Evolutionary conservation across 768 basidiomycete species (phyloP).

Genomic region (Kondoa malvinella): DNA sequence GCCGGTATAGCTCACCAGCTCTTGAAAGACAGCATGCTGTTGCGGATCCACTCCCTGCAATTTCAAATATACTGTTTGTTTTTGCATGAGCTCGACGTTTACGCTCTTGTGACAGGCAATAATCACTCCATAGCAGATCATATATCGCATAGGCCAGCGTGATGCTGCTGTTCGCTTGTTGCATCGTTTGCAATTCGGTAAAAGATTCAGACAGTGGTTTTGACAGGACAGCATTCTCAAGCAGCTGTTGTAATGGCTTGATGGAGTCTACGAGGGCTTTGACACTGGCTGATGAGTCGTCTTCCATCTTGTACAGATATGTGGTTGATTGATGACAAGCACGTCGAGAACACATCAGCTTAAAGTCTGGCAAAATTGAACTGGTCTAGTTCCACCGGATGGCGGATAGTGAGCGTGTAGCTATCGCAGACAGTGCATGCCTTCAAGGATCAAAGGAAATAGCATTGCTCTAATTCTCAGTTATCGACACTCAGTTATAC

Average conservation of each 20-base stretch:
- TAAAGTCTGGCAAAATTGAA: too few relatives aligned
- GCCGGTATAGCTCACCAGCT: constrained; percentile 7
- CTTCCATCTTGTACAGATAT: too few relatives aligned
- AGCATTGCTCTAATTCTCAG: too few relatives aligned
- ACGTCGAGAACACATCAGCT: too few relatives aligned
- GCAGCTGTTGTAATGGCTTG: neutral
- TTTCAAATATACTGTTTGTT: constrained; percentile 10
- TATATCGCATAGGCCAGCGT: constrained; percentile 2
- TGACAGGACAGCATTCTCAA: neutral
- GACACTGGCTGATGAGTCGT: neutral
- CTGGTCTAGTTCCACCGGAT: too few relatives aligned
- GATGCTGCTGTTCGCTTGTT: neutral
- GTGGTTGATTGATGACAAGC: neutral
- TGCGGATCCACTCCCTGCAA: constrained; percentile 11
- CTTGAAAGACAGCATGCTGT: constrained; percentile 16
- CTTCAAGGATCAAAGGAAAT: too few relatives aligned
- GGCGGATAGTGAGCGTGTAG: too few relatives aligned
- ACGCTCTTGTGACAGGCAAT: neutral
- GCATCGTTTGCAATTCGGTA: neutral
- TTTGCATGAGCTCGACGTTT: neutral
- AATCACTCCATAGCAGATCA: constrained; percentile 4
- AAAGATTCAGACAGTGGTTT: neutral
- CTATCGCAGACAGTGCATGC: too few relatives aligned
- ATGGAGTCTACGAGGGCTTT: neutral
- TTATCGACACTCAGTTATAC: too few relatives aligned